Conservation (phyloP, 2,329 filamentous ascomycete species). For the Periglandula ipomoeae region DNA sequence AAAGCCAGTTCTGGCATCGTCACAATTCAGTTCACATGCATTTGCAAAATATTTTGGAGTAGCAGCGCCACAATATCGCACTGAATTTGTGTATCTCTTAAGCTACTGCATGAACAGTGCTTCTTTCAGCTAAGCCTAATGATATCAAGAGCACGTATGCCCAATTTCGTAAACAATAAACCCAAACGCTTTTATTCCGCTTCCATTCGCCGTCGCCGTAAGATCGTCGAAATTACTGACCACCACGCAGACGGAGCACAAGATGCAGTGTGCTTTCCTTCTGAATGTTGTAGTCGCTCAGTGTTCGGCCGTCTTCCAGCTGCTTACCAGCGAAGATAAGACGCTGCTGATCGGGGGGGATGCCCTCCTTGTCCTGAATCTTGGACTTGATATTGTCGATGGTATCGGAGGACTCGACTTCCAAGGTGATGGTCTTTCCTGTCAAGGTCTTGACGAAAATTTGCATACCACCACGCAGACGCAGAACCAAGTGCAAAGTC, state of each 20-base stretch:
- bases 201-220: conserved; percentile 43
- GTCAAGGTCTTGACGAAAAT: conserved; percentile 83
- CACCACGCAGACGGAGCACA: conserved; percentile 72
- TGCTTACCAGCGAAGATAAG: conserved; percentile 93
- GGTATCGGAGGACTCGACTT: conserved; percentile 81
- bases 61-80: too few species aligned
- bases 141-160: neutral
- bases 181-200: conserved; percentile 57
- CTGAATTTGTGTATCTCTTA: too few species aligned
- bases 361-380: conserved; percentile 90
- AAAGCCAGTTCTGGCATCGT: too few species aligned
- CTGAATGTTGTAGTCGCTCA: conserved; percentile 95
- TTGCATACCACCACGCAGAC: conserved; percentile 84
- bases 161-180: neutral
- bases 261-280: conserved; percentile 78
- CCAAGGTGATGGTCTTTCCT: conserved; percentile 89
- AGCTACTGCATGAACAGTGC: too few species aligned
- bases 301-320: conserved; percentile 81
- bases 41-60: too few species aligned
- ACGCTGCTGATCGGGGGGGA: conserved; percentile 89
- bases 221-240: conserved; percentile 51
- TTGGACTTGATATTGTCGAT: conserved; percentile 94
- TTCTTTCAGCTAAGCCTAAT: neutral
- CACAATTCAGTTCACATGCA: too few species aligned
- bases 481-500: conserved; percentile 76